Percentiles rank a stretch among this genome's conserved stretches.
Evolutionary conservation across 2,329 filamentous ascomycete species (phyloP).

Genomic region (Sporothrix protearum): DNA sequence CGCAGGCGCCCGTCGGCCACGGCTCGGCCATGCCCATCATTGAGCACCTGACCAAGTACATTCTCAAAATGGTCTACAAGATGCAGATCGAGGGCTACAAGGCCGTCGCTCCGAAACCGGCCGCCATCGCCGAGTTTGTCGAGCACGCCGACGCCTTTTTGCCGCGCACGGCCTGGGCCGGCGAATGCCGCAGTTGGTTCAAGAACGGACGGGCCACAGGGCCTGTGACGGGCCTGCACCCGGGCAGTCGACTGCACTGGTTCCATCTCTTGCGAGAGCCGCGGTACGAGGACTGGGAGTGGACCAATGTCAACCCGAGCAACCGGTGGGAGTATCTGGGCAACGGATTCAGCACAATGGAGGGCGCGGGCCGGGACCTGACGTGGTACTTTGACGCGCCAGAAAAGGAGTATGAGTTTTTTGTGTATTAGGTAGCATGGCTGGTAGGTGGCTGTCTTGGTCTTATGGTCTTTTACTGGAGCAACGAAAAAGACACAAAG

Average conservation of each 20-base stretch:
- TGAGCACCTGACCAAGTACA: slow-evolving; percentile 34
- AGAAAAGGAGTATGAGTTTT: slow-evolving; percentile 49
- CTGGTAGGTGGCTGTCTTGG: neutral
- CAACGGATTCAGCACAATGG: slow-evolving; percentile 44
- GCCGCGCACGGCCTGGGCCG: slow-evolving; percentile 35
- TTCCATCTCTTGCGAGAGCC: slow-evolving; percentile 26
- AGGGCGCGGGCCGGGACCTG: slow-evolving; percentile 41
- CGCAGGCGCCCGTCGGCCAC: slow-evolving; percentile 29
- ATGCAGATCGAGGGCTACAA: slow-evolving; percentile 35
- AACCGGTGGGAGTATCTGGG: slow-evolving; percentile 43
- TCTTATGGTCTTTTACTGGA: neutral
- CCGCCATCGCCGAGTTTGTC: slow-evolving; percentile 30
- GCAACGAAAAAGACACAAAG: too few relatives aligned
- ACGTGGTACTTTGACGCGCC: slow-evolving; percentile 47
- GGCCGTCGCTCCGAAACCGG: slow-evolving; percentile 26
- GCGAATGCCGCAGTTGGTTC: slow-evolving; percentile 33
- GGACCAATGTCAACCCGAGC: slow-evolving; percentile 44
- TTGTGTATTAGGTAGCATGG: slow-evolving; percentile 15
- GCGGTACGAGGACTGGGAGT: slow-evolving; percentile 27
- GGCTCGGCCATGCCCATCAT: slow-evolving; percentile 31
- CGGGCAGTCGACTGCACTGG: slow-evolving; percentile 28
- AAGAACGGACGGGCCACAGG: slow-evolving; percentile 29
- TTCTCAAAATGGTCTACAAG: slow-evolving; percentile 32
- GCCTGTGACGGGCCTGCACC: slow-evolving; percentile 25
- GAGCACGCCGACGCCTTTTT: slow-evolving; percentile 35